Base-by-base conservation (phyloP, 371 early-diverging fungal species). In the Mucor piriformis region DNA sequence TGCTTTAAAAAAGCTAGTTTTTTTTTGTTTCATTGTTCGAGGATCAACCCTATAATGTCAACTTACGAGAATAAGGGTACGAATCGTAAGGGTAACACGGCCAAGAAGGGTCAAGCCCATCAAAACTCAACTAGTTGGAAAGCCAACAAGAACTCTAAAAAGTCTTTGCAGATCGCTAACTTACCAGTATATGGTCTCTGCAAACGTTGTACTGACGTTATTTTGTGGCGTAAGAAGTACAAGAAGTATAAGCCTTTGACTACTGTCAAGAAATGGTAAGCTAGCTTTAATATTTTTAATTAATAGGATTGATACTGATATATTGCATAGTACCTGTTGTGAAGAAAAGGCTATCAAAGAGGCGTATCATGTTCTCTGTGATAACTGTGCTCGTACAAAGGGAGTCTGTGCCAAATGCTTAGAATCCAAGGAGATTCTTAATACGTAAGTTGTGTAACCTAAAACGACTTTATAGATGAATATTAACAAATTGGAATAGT, bases 181-280 rank as follows among this genome's bases (percentile, higher is more conserved):
- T 74, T 91, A 57, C 98, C 98, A 1, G 86, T 93, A 0, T 84
- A 86, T 48, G 95, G 95, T 23, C 76, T 98, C 42, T 98, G 99
- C 77, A 79, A 83, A 52, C 83, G 88, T 44, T 98, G 99, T 75
- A 83, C 85, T 23, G 97, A 96, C 50, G 90, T 95, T 38, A 85
- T 98, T 34, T 62, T 84, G 69, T 94, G 95, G 93, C 79, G 95
- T 53, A 97, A 98, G 70, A 88, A 92, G 72, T 95, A 90, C 81
- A 87, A 91, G 72, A 95, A 97, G 78, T 98, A 97, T 82, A 98
- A 97, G 83, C 95, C 96, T 46, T 82, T 98, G 66, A 94, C 96
- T 7, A 84, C 83, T 23, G 83, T 90, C 47, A 94, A 94, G 72
- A 92, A 87, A 74, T 98, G 97, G 91, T 92, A 79, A 69, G 67